phyloP scores from a whole-genome alignment of 2,329 filamentous ascomycete species.

The Neonectria punicea region DNA sequence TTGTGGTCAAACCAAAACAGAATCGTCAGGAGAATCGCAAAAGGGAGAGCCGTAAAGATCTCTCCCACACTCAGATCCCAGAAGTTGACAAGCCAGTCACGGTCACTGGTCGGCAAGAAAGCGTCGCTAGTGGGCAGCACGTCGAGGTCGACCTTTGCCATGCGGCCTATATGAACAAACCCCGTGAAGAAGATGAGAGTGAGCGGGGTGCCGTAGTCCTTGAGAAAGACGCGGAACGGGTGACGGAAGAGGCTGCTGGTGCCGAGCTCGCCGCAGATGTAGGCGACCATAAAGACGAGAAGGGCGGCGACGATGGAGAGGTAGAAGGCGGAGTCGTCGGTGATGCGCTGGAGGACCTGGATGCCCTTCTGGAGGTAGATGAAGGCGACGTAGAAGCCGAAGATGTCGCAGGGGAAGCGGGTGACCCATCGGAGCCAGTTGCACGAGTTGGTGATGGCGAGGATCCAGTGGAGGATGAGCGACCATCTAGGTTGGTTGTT shows the following conservation, averaged over 20 bases:
- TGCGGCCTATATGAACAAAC: conserved; percentile 86
- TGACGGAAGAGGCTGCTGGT: conserved; percentile 78
- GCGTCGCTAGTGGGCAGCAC: conserved; percentile 79
- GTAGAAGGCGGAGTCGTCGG: conserved; percentile 74
- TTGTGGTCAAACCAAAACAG: conserved; percentile 94
- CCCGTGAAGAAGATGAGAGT: conserved; percentile 90
- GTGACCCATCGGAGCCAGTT: conserved; percentile 91
- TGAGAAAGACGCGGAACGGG: conserved; percentile 81
- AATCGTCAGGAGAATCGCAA: conserved; percentile 83
- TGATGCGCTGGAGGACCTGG: conserved; percentile 83
- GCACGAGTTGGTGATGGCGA: conserved; percentile 87
- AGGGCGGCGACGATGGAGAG: conserved; percentile 81
- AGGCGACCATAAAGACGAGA: conserved; percentile 81
- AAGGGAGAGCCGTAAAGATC: conserved; percentile 87
- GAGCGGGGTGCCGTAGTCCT: conserved; percentile 88
- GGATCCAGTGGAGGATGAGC: conserved; percentile 83
- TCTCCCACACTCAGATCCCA: conserved; percentile 80
- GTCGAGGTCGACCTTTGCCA: conserved; percentile 75
- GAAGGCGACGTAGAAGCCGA: conserved; percentile 92
- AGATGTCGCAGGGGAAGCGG: conserved; percentile 91
- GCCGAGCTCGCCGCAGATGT: conserved; percentile 78
- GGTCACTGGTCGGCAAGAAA: conserved; percentile 80
- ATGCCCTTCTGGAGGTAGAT: conserved; percentile 94
- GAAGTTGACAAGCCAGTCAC: conserved; percentile 82
- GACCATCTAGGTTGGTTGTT: conserved; percentile 71